Conservation (phyloP, 345 rosid genomes). For the Camelina neglecta region DNA sequence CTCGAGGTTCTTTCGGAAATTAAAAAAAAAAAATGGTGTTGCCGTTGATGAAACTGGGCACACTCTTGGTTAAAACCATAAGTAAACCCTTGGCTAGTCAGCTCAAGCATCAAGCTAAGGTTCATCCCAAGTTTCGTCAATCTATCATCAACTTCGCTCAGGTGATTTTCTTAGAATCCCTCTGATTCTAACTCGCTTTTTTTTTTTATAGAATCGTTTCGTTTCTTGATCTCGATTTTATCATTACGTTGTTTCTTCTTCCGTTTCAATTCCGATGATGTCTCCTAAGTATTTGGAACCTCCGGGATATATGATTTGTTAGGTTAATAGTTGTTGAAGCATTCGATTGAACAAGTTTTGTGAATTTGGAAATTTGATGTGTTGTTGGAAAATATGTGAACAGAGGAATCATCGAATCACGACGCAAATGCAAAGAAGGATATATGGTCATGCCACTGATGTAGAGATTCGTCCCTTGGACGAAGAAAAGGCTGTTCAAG, state of each 20-base stretch:
- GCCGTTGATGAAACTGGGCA: slow-evolving; percentile 76
- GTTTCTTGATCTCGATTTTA: slow-evolving; percentile 1
- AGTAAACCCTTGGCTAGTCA: slow-evolving; percentile 76
- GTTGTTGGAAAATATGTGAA: slow-evolving; percentile 19
- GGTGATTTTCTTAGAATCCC: slow-evolving; percentile 45
- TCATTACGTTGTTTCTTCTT: background rate
- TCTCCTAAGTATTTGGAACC: background rate
- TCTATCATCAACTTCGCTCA: slow-evolving; percentile 74
- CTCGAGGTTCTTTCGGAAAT: background rate
- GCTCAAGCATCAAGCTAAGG: slow-evolving; percentile 81
- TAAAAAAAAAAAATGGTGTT: slow-evolving; percentile 54
- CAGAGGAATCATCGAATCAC: slow-evolving; percentile 80
- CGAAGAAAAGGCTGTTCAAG: slow-evolving; percentile 96
- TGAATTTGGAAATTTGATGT: background rate
- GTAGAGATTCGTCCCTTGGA: slow-evolving; percentile 89
- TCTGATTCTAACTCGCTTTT: background rate
- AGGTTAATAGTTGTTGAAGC: background rate
- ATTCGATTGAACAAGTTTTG: slow-evolving; percentile 14
- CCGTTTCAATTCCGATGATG: background rate
- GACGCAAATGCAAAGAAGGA: slow-evolving; percentile 77
- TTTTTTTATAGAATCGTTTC: background rate
- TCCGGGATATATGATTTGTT: background rate
- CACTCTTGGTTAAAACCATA: slow-evolving; percentile 66
- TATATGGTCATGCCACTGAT: slow-evolving; percentile 80
- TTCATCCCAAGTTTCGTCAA: slow-evolving; percentile 78